A percentile compares a stretch with the other conserved stretches of the same genome.
Conservation (phyloP, 371 early-diverging fungal species). For the Capillidium rhysosporum region DNA sequence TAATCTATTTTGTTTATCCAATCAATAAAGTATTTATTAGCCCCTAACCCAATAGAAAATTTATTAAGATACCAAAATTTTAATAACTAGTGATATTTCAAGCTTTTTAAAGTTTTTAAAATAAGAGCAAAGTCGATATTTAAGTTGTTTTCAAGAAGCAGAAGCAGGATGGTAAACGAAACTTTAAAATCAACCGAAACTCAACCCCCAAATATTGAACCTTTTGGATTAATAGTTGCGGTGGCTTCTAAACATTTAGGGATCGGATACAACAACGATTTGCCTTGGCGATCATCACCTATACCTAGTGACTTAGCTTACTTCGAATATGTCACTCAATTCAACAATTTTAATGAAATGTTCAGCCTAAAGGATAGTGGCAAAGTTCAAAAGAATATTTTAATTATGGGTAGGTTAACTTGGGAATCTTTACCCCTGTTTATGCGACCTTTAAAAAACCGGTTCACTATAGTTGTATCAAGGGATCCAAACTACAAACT, state of each 20-base stretch:
- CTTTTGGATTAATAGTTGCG: neutral
- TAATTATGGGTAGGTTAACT: conserved; percentile 5
- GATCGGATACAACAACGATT: conserved; percentile 2
- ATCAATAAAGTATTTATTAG: too few relatives aligned
- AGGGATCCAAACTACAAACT: neutral
- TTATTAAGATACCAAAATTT: too few relatives aligned
- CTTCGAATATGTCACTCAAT: neutral
- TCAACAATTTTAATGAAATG: neutral
- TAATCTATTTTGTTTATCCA: too few relatives aligned
- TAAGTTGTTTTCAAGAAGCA: too few relatives aligned
- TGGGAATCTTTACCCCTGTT: conserved; percentile 4
- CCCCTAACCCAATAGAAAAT: too few relatives aligned
- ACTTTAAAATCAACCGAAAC: too few relatives aligned
- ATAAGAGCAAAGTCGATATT: too few relatives aligned
- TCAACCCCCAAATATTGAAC: neutral
- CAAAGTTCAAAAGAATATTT: neutral
- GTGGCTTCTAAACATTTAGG: neutral
- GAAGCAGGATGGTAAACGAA: too few relatives aligned
- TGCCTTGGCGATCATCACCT: neutral
- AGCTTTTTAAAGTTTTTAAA: too few relatives aligned
- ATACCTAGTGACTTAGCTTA: neutral
- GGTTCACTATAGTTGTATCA: conserved; percentile 1
- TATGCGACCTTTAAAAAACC: conserved; percentile 1
- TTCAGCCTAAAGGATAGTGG: neutral
- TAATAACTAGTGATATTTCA: too few relatives aligned